phyloP scores from a whole-genome alignment of 2,329 filamentous ascomycete species.

The Neonectria neomacrospora region DNA sequence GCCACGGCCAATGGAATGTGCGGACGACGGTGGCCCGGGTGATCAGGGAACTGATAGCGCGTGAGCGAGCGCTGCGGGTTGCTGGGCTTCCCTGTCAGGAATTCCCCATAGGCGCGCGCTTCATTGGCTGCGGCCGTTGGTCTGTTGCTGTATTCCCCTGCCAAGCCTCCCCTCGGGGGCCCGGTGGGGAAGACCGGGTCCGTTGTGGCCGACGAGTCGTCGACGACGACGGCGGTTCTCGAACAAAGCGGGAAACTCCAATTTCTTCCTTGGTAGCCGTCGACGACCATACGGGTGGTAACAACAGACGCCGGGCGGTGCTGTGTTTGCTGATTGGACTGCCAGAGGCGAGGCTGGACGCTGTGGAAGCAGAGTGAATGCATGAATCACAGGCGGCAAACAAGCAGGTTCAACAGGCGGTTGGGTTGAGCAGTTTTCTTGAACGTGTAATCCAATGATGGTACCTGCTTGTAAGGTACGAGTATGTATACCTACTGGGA shows the following conservation, averaged over 20 bases:
- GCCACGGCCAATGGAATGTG: constrained; percentile 20
- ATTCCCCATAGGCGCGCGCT: constrained; percentile 28
- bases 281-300: neutral
- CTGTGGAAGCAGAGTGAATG: neutral
- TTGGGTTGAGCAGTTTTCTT: neutral
- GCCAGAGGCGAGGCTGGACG: neutral
- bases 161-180: constrained; percentile 34
- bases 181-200: constrained; percentile 22
- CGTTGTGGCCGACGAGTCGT: constrained; percentile 19
- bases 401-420: neutral
- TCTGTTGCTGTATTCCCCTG: constrained; percentile 31
- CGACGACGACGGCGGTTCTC: constrained; percentile 23
- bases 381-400: neutral
- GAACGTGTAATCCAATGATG: neutral
- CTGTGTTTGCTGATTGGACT: constrained; percentile 4
- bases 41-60: neutral
- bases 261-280: too few relatives aligned
- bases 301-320: neutral
- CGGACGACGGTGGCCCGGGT: constrained; percentile 3
- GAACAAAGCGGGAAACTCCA: constrained; percentile 1
- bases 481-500: neutral
- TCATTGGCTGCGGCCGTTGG: constrained; percentile 36
- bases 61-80: neutral
- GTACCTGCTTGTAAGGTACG: too few relatives aligned
- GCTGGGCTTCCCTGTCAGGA: neutral